phyloP scores from a whole-genome alignment of 495 filamentous ascomycete genomes.

The Rhizodiscina lignyota region DNA sequence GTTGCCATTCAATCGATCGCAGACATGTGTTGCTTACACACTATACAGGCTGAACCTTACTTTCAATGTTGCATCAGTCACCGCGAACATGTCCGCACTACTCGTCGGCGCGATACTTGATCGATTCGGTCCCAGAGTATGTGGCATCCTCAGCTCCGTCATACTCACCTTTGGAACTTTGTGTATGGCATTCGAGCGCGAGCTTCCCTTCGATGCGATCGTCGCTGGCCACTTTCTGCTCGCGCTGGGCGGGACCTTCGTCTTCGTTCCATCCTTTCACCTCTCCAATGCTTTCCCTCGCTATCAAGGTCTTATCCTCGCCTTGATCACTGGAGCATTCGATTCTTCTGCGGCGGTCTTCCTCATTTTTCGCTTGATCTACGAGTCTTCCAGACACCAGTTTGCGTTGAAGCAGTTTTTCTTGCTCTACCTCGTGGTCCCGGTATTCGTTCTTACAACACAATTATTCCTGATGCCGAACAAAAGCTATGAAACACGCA shows the following conservation, averaged over 20 bases:
- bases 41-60: slow-evolving; percentile 16
- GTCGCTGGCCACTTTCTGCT: slow-evolving; percentile 67
- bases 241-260: slow-evolving; percentile 70
- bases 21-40: not conserved
- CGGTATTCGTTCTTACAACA: slow-evolving; percentile 43
- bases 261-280: slow-evolving; percentile 80
- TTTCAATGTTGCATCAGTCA: slow-evolving; percentile 17
- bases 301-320: slow-evolving; percentile 69
- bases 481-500: slow-evolving; percentile 70
- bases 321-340: slow-evolving; percentile 72
- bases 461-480: slow-evolving; percentile 62
- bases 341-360: slow-evolving; percentile 77
- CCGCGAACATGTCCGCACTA: slow-evolving; percentile 51
- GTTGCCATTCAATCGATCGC: not conserved
- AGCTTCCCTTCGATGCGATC: slow-evolving; percentile 51
- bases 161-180: slow-evolving; percentile 52
- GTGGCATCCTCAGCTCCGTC: slow-evolving; percentile 51
- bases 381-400: slow-evolving; percentile 38
- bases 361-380: slow-evolving; percentile 63
- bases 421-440: slow-evolving; percentile 57
- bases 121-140: slow-evolving; percentile 59
- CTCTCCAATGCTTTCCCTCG: slow-evolving; percentile 75
- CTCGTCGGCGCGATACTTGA: slow-evolving; percentile 75
- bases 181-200: slow-evolving; percentile 51
- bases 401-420: slow-evolving; percentile 59